These are phyloP conservation scores for Boletus subparvulus DNA, from an alignment of 768 basidiomycete species.

Conservation along the genomic window DNA sequence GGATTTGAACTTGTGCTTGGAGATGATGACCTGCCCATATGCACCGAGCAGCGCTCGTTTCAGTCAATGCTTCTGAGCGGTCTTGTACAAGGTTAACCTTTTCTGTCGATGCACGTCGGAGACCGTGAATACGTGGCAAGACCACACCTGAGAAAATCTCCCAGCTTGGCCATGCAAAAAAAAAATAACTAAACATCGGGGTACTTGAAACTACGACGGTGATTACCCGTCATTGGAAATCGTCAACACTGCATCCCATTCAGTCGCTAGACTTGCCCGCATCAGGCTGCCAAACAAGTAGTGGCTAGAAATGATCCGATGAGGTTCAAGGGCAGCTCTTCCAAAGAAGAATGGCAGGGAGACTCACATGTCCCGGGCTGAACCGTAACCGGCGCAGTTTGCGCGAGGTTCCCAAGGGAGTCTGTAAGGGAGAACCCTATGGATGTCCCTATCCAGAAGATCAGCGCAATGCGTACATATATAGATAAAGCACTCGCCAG, in stretches of 20 bases:
- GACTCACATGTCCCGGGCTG: constrained; percentile 3
- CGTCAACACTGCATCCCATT: background rate
- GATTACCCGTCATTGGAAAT: constrained; percentile 14
- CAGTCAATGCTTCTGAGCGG: background rate
- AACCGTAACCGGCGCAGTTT: constrained; percentile 47
- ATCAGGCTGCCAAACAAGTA: constrained; percentile 10
- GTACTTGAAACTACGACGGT: constrained; percentile 21
- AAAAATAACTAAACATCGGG: background rate
- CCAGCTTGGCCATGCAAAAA: background rate
- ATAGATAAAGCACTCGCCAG: background rate
- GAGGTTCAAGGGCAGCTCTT: background rate
- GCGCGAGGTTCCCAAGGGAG: constrained; percentile 43
- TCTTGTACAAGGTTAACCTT: background rate
- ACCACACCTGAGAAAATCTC: background rate
- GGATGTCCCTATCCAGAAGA: constrained; percentile 37
- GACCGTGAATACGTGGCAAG: background rate
- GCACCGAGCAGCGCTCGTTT: background rate
- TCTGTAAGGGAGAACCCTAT: constrained; percentile 59
- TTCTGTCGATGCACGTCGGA: background rate
- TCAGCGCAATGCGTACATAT: background rate
- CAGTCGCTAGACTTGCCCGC: background rate
- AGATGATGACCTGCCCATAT: background rate
- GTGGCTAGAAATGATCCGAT: constrained; percentile 3
- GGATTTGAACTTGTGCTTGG: background rate
- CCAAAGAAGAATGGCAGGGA: background rate